Evolutionary conservation across 257 asterid genomes (phyloP), one percentile per base, ranked within the genome.

Genomic region (Apocynum venetum): DNA sequence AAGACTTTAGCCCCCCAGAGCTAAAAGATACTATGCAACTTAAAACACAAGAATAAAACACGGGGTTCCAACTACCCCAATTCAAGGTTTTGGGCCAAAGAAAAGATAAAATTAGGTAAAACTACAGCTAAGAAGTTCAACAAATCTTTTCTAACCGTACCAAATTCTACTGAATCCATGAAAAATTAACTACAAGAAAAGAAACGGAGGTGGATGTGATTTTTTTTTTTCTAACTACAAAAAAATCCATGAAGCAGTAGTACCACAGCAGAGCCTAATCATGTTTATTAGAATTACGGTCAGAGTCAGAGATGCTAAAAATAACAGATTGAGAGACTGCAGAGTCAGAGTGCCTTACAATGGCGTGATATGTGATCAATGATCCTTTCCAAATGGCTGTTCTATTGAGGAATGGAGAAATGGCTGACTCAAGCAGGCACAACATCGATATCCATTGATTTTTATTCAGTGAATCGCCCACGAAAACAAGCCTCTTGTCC

Each of bases 401-500:
- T 80, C 89, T 89, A 44, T 77, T 88, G 11, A 80, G 83, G 9
- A 81, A 77, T 4, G 70, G 69, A 38, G 92, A 90, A 78, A 91
- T 86, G 0, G 86, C 89, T 72, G 96, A 84, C 77, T 91, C 98
- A 59, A 94, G 87, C 6, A 94, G 77, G 77, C 98, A 94, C 44
- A 94, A 90, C 96, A 94, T 85, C 1, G 98, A 94, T 19, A 94
- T 96, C 97, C 97, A 94, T 76, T 94, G 98, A 11, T 93, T 93
- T 85, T 96, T 89, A 65, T 94, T 94, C 20, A 94, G 70, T 6
- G 98, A 92, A 80, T 94, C 98, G 12, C 98, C 98, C 69, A 94
- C 98, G 67, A 86, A 94, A 7, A 92, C 97, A 51, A 94, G 82
- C 87, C 93, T 91, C 78, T 92, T 94, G 66, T 87, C 88, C 85